These are phyloP conservation scores for Cinchona pubescens DNA, from an alignment of 257 asterid genomes.

Conservation along the genomic window DNA sequence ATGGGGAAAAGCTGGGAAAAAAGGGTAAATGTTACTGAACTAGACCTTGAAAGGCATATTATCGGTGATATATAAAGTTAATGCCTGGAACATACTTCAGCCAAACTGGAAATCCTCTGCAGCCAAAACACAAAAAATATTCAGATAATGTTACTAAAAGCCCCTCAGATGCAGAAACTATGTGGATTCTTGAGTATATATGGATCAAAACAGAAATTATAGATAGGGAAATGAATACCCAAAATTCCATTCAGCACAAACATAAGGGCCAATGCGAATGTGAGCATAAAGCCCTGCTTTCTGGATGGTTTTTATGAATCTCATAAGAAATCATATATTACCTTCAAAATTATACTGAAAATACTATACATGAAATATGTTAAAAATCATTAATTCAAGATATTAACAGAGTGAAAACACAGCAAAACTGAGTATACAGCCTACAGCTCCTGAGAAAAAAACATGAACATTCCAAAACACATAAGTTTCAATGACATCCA, in stretches of 20 bases:
- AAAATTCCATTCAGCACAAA: slow-evolving; percentile 92
- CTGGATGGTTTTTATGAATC: slow-evolving; percentile 74
- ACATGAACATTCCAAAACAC: slow-evolving; percentile 93
- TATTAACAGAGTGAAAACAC: too few relatives aligned
- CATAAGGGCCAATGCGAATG: slow-evolving; percentile 91
- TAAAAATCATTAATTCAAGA: background rate
- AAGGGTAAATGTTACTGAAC: background rate
- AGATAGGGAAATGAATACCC: slow-evolving; percentile 45
- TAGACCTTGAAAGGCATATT: slow-evolving; percentile 87
- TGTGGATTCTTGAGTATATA: background rate
- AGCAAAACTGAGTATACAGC: slow-evolving; percentile 20
- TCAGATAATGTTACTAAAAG: background rate
- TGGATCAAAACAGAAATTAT: slow-evolving; percentile 25
- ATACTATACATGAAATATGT: slow-evolving; percentile 9
- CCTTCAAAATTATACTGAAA: slow-evolving; percentile 88
- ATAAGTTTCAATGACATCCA: slow-evolving; percentile 82
- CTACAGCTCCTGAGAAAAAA: slow-evolving; percentile 75
- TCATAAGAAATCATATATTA: slow-evolving; percentile 76
- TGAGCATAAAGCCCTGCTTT: slow-evolving; percentile 81
- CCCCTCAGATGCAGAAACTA: background rate
- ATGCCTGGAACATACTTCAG: slow-evolving; percentile 82
- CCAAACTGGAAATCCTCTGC: slow-evolving; percentile 96
- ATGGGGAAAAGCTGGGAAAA: slow-evolving; percentile 1
- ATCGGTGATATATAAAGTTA: slow-evolving; percentile 86
- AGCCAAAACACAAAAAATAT: slow-evolving; percentile 1